Evolutionary conservation across 345 rosid species (phyloP).

Genomic region (Eucalyptus tenuipes): DNA sequence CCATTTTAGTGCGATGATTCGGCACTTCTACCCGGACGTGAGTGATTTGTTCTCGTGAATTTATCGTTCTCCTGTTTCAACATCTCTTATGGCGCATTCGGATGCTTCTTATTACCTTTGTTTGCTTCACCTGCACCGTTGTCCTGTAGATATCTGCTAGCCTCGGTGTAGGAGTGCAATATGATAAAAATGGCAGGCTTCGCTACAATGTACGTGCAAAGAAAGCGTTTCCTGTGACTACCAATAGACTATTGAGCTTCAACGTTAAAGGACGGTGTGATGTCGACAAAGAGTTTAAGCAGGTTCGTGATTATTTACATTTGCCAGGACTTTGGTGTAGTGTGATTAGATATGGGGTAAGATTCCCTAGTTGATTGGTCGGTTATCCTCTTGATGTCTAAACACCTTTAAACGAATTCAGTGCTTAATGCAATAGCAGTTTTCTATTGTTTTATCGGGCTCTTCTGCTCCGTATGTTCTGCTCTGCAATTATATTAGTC

Average conservation of each 20-base stretch:
- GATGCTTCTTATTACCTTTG: background rate
- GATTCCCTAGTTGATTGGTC: background rate
- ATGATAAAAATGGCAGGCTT: conserved; percentile 58
- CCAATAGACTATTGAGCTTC: conserved; percentile 35
- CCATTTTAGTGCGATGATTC: conserved; percentile 49
- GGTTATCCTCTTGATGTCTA: background rate
- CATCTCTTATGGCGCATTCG: background rate
- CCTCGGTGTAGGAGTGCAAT: conserved; percentile 61
- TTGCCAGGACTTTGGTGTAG: background rate
- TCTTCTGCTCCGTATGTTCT: background rate
- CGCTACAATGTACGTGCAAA: conserved; percentile 58
- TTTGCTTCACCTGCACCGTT: background rate
- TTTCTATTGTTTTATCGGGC: background rate
- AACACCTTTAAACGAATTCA: background rate
- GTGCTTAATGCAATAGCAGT: background rate
- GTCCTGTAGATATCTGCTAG: conserved; percentile 39
- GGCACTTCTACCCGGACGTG: conserved; percentile 63
- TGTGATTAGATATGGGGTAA: background rate
- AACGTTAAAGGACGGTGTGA: conserved; percentile 64
- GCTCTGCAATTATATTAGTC: background rate
- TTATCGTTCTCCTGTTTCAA: background rate
- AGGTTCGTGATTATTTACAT: conserved; percentile 21
- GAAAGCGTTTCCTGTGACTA: conserved; percentile 54
- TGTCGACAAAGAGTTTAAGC: conserved; percentile 58
- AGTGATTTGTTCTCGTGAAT: background rate